phyloP scores from a whole-genome alignment of 495 filamentous ascomycete genomes.

The Neurospora sp. region DNA sequence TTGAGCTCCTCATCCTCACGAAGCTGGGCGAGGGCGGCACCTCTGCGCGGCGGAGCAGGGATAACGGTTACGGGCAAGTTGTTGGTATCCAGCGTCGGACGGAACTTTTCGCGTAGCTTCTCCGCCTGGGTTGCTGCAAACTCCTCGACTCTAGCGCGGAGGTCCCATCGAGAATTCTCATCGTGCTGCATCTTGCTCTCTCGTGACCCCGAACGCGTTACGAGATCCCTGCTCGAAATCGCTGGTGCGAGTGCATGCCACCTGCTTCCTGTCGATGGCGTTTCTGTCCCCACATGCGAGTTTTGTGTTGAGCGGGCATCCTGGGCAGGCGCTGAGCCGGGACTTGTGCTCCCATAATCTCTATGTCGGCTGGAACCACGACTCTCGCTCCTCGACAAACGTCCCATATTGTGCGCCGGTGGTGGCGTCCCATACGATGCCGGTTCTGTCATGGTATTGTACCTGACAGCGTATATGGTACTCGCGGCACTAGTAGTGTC shows the following conservation, averaged over 20 bases:
- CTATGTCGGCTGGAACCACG: slow-evolving; percentile 17
- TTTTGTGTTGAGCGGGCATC: slow-evolving; percentile 8
- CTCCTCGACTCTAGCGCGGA: slow-evolving; percentile 34
- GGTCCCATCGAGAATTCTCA: slow-evolving; percentile 27
- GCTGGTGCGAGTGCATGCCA: slow-evolving; percentile 19
- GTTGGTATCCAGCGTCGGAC: slow-evolving; percentile 37
- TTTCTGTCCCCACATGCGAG: not conserved
- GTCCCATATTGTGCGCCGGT: slow-evolving; percentile 19
- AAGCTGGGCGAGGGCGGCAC: slow-evolving; percentile 34
- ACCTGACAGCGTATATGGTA: slow-evolving; percentile 76
- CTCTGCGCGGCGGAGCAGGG: slow-evolving; percentile 35
- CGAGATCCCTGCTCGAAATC: slow-evolving; percentile 10
- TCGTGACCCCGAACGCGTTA: slow-evolving; percentile 10
- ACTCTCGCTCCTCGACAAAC: slow-evolving; percentile 25
- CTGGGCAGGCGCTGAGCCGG: slow-evolving; percentile 1
- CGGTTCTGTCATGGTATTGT: slow-evolving; percentile 66
- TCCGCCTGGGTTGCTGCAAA: slow-evolving; percentile 40
- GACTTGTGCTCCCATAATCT: slow-evolving; percentile 13
- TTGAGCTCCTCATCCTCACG: slow-evolving; percentile 30
- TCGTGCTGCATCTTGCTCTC: not conserved
- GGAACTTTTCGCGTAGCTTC: slow-evolving; percentile 32
- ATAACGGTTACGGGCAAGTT: slow-evolving; percentile 41
- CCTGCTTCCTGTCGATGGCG: slow-evolving; percentile 7
- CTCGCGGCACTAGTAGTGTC: slow-evolving; percentile 62
- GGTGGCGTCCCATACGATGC: slow-evolving; percentile 37